phyloP scores from a whole-genome alignment of 2,329 filamentous ascomycete genomes.

The Anthostomella pinea region DNA sequence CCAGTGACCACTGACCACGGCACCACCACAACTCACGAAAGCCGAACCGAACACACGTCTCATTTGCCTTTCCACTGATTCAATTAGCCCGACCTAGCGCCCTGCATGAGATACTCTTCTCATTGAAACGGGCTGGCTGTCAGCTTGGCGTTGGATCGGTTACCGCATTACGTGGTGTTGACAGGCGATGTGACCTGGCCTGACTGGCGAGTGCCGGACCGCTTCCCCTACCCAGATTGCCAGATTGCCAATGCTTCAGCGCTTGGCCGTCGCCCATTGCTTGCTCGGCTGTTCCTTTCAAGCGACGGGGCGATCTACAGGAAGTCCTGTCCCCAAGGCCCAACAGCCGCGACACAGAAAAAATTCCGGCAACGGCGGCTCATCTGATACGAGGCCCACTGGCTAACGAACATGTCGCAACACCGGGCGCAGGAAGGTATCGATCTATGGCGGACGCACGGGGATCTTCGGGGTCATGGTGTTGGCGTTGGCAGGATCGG shows the following conservation, averaged over 20 bases:
- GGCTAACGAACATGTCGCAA: conserved; percentile 8
- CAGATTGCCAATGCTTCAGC: conserved; percentile 12
- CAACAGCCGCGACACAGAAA: conserved; percentile 11
- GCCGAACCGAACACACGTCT: too few relatives aligned
- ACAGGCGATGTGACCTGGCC: conserved; percentile 16
- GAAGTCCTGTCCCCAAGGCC: conserved; percentile 18
- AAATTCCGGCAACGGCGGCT: conserved; percentile 23
- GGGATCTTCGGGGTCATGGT: background rate
- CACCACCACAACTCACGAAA: conserved; percentile 17
- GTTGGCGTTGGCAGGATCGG: background rate
- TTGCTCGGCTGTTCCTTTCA: conserved; percentile 12
- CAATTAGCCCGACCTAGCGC: too few relatives aligned
- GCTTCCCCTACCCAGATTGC: conserved; percentile 9
- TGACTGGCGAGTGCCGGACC: conserved; percentile 13
- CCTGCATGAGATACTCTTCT: too few relatives aligned
- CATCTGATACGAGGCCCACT: conserved; percentile 27
- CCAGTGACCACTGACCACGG: too few relatives aligned
- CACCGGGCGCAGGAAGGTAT: background rate
- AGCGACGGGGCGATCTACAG: conserved; percentile 23
- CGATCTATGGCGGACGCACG: background rate
- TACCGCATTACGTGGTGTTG: conserved; percentile 11
- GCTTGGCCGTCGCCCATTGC: conserved; percentile 6
- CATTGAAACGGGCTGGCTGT: conserved; percentile 9
- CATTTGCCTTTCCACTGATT: too few relatives aligned
- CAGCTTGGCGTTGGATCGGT: too few relatives aligned